Evolutionary conservation across 352 stramenopile species (phyloP).

Genomic region (Thalassiosira mediterranea): DNA sequence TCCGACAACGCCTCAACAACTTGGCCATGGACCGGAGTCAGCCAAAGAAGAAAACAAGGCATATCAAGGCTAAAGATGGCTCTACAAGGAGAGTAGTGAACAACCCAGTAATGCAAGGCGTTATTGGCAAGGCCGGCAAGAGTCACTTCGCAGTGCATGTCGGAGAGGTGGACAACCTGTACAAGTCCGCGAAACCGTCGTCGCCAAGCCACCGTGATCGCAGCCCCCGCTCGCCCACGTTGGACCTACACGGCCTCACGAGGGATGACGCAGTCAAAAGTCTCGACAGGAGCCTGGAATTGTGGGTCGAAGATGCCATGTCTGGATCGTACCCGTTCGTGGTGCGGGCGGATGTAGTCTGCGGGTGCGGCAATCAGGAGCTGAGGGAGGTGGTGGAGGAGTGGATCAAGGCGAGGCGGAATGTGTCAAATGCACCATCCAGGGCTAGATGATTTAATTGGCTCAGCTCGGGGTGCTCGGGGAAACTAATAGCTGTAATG

Average conservation of each 20-base stretch:
- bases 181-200: constrained; percentile 30
- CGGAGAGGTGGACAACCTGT: constrained; percentile 36
- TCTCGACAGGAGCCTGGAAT: constrained; percentile 7
- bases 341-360: constrained; percentile 6
- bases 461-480: too few relatives aligned
- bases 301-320: constrained; percentile 20
- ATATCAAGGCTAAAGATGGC: too few relatives aligned
- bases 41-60: too few relatives aligned
- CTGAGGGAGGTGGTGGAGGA: constrained; percentile 20
- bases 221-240: not conserved
- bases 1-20: too few relatives aligned
- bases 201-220: not conserved
- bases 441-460: not conserved
- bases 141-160: constrained; percentile 25
- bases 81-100: too few relatives aligned
- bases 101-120: constrained; percentile 16
- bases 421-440: constrained; percentile 29
- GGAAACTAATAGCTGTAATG: too few relatives aligned
- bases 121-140: constrained; percentile 35
- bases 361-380: constrained; percentile 27
- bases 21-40: too few relatives aligned
- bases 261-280: constrained; percentile 8
- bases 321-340: constrained; percentile 26
- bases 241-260: constrained; percentile 28
- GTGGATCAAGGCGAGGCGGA: constrained; percentile 27